Evolutionary conservation across 1,284 basidiomycete genomes (phyloP).

Genomic region (Moniliophthora roreri): DNA sequence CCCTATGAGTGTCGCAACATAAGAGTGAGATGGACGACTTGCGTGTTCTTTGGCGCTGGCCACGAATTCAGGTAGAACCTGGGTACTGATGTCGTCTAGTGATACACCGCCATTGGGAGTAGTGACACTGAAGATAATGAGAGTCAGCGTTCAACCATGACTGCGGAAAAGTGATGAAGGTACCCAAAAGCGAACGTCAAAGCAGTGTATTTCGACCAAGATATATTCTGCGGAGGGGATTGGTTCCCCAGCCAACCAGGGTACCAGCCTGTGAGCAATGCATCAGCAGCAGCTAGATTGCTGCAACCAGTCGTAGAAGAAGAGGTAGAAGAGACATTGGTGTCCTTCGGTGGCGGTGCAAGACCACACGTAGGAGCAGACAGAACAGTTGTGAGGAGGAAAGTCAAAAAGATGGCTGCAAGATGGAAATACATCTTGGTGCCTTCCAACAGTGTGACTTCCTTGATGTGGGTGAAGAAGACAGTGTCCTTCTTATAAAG

Average conservation of each 20-base stretch:
- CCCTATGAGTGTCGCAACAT: not conserved
- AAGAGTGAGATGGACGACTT: constrained; percentile 18
- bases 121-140: constrained; percentile 32
- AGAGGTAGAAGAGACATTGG: too few species aligned
- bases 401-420: too few species aligned
- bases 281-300: not conserved
- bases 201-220: constrained; percentile 56
- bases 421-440: too few species aligned
- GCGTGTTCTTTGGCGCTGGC: constrained; percentile 49
- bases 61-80: constrained; percentile 52
- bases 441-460: too few species aligned
- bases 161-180: not conserved
- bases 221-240: constrained; percentile 43
- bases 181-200: constrained; percentile 64
- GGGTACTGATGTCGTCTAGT: constrained; percentile 37
- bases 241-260: constrained; percentile 50
- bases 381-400: too few species aligned
- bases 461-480: too few species aligned
- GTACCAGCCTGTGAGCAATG: constrained; percentile 55
- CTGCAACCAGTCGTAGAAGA: too few species aligned
- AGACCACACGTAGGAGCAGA: too few species aligned
- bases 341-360: too few species aligned
- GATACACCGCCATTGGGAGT: constrained; percentile 40
- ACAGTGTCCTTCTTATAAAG: too few species aligned
- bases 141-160: not conserved